Evolutionary conservation across 768 basidiomycete species (phyloP).

Genomic region (Cubamyces sp.): DNA sequence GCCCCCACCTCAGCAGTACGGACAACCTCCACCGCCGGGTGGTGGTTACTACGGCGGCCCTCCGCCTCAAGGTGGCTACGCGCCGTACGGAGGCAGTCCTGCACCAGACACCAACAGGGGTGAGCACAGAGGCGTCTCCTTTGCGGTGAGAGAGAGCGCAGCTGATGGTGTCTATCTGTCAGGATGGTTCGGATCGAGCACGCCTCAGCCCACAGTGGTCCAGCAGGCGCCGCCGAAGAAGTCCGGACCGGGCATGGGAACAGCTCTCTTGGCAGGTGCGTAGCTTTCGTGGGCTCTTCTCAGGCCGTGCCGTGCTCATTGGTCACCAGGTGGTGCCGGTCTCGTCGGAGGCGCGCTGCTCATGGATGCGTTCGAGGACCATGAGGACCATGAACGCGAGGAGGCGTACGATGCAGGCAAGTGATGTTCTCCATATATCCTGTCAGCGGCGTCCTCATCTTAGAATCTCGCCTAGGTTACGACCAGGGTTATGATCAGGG

Average conservation of each 20-base stretch:
- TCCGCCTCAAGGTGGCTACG: conserved; percentile 32
- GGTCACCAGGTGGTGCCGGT: conserved; percentile 56
- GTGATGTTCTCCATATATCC: conserved; percentile 4
- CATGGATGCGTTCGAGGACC: conserved; percentile 52
- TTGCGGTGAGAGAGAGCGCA: conserved; percentile 1
- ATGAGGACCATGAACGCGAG: conserved; percentile 39
- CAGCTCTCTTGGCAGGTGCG: conserved; percentile 50
- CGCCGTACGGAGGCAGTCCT: conserved; percentile 33
- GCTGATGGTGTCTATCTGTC: conserved; percentile 15
- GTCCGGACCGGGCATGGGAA: conserved; percentile 55
- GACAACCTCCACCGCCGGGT: conserved; percentile 23
- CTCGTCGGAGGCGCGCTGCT: conserved; percentile 67
- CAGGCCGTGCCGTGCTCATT: neutral
- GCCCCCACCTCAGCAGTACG: conserved; percentile 32
- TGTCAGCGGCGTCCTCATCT: neutral
- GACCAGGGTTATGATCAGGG: conserved; percentile 38
- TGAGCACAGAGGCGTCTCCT: conserved; percentile 27
- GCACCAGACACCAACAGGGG: conserved; percentile 28
- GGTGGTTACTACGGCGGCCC: conserved; percentile 31
- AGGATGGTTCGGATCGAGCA: conserved; percentile 41
- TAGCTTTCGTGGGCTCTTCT: neutral
- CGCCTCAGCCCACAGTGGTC: conserved; percentile 32
- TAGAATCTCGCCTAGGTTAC: conserved; percentile 21
- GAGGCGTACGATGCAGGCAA: conserved; percentile 42
- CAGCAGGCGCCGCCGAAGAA: conserved; percentile 47